phyloP scores from a whole-genome alignment of 2,329 filamentous ascomycete genomes.

The Fusarium sp. region DNA sequence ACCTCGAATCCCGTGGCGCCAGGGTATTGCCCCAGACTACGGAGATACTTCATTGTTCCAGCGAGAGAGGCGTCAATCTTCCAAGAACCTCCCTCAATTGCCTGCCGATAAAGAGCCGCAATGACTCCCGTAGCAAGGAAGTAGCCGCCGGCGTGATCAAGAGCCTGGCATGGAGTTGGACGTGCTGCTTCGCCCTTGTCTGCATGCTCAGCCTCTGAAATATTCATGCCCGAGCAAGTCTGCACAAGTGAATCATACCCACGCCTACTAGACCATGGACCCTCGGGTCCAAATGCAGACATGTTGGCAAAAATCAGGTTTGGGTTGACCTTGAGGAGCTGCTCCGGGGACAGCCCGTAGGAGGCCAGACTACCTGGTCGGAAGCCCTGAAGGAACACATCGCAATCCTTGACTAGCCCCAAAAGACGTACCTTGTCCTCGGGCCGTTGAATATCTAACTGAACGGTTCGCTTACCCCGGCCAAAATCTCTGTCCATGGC shows the following conservation, averaged over 20 bases:
- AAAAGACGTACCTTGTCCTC: conserved; percentile 62
- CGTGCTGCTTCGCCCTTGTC: conserved; percentile 51
- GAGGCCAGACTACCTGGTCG: conserved; percentile 62
- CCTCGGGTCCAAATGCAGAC: conserved; percentile 59
- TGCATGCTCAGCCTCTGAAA: conserved; percentile 60
- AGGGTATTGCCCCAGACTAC: conserved; percentile 60
- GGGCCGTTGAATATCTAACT: conserved; percentile 64
- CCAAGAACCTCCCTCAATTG: conserved; percentile 56
- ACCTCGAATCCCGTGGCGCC: conserved; percentile 54
- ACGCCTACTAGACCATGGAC: conserved; percentile 53
- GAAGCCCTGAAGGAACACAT: conserved; percentile 71
- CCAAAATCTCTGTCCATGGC: conserved; percentile 72
- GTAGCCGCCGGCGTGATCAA: conserved; percentile 64
- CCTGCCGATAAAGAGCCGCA: conserved; percentile 59
- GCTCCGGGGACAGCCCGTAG: conserved; percentile 50
- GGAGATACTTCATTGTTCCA: conserved; percentile 62
- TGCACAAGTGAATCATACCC: conserved; percentile 63
- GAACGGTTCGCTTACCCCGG: conserved; percentile 69
- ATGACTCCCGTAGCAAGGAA: conserved; percentile 61
- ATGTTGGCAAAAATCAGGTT: conserved; percentile 60
- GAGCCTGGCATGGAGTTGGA: conserved; percentile 60
- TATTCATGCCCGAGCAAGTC: conserved; percentile 63
- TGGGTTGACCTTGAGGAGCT: conserved; percentile 51
- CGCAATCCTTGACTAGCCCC: conserved; percentile 63
- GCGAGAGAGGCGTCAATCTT: conserved; percentile 64